A percentile compares a stretch with the other conserved stretches of the same genome.
phyloP scores from a whole-genome alignment of 306 rosid species.

The Cicer cuneatum region DNA sequence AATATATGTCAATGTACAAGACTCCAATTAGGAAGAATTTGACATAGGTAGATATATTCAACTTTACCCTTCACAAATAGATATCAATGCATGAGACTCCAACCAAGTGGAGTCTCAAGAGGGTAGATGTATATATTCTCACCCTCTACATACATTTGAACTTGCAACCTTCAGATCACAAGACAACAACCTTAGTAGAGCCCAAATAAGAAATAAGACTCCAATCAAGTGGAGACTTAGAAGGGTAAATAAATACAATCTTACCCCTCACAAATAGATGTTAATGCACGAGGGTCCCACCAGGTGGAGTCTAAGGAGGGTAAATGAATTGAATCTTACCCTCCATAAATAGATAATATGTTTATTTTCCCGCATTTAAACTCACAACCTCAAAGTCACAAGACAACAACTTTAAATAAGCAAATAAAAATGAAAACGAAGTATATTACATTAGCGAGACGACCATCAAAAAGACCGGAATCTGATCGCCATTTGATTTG shows the following conservation, averaged over 20 bases:
- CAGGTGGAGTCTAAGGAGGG: too few relatives aligned
- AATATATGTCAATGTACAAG: too few relatives aligned
- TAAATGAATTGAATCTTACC: too few relatives aligned
- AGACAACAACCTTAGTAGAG: background rate
- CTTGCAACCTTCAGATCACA: background rate
- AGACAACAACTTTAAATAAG: background rate
- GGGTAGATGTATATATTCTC: background rate
- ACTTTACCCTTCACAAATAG: background rate
- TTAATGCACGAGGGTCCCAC: too few relatives aligned
- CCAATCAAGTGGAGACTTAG: background rate
- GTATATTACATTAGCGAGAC: constrained; percentile 53
- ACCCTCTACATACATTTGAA: background rate
- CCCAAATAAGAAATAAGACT: background rate
- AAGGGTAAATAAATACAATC: background rate
- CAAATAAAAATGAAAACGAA: background rate
- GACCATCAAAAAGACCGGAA: constrained; percentile 82
- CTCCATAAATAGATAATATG: too few relatives aligned
- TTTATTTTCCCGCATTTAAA: too few relatives aligned
- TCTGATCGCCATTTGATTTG: constrained; percentile 72
- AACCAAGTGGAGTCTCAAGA: background rate
- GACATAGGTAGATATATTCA: background rate
- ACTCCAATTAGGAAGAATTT: too few relatives aligned
- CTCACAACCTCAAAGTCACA: background rate
- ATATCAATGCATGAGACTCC: too few relatives aligned
- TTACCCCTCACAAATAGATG: background rate